Conservation (phyloP, 371 early-diverging fungal genomes). For the Lichtheimia corymbifera region DNA sequence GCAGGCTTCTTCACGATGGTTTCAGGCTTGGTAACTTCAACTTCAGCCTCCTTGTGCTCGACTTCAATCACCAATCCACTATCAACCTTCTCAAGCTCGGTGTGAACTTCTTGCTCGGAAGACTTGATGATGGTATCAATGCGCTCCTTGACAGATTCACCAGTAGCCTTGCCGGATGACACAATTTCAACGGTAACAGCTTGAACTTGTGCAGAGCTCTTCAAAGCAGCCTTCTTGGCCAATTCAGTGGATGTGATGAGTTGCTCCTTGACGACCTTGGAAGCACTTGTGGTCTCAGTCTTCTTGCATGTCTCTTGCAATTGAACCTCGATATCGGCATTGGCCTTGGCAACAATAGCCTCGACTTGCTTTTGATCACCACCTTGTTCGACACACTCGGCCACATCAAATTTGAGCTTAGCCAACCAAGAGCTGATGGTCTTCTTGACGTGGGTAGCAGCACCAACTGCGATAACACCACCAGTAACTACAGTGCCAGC, state of each 20-base stretch:
- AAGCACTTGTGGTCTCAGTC: not conserved
- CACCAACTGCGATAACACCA: constrained; percentile 7
- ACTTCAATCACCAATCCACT: not conserved
- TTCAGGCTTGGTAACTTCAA: not conserved
- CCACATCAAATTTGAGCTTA: not conserved
- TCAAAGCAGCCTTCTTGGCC: constrained; percentile 5
- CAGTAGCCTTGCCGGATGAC: not conserved
- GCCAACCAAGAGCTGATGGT: constrained; percentile 19
- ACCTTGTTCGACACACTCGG: not conserved
- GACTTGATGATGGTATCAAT: not conserved
- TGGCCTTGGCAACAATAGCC: constrained; percentile 3
- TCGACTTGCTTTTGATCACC: not conserved
- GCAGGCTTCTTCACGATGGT: too few relatives aligned
- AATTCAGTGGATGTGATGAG: constrained; percentile 1
- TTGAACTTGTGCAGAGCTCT: not conserved
- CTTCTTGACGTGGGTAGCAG: constrained; percentile 21
- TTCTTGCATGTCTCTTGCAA: not conserved
- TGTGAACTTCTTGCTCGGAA: not conserved
- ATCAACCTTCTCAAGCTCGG: not conserved
- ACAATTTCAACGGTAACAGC: not conserved
- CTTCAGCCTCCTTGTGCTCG: not conserved
- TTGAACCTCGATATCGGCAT: not conserved
- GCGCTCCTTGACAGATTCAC: not conserved
- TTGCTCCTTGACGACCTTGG: not conserved
- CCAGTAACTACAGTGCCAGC: constrained; percentile 6